Evolutionary conservation across 257 asterid species (phyloP).

Genomic region (Nicotiana knightiana): DNA sequence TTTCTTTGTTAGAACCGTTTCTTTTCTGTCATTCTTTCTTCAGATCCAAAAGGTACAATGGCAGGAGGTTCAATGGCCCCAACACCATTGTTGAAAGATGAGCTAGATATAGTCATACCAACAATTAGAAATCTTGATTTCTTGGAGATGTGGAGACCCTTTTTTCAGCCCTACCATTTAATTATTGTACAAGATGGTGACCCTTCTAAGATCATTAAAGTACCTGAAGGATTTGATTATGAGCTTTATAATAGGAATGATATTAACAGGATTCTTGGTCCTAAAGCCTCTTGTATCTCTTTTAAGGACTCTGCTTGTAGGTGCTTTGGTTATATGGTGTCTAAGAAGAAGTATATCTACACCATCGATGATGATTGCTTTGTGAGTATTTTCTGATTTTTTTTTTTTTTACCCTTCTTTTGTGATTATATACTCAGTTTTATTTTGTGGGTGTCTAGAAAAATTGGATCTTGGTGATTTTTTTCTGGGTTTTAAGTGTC

Average conservation of each 20-base stretch:
- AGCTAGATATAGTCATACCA: constrained; percentile 15
- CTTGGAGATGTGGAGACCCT: constrained; percentile 18
- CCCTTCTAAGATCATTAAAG: constrained; percentile 12
- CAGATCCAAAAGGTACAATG: constrained; percentile 2
- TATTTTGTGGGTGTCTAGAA: background rate
- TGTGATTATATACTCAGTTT: background rate
- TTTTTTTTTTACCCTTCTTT: background rate
- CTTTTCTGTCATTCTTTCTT: background rate
- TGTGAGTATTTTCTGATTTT: background rate
- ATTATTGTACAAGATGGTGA: constrained; percentile 22
- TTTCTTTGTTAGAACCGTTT: background rate
- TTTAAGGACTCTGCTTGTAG: constrained; percentile 22
- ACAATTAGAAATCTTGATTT: constrained; percentile 18
- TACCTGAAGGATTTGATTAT: constrained; percentile 16
- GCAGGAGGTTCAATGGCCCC: background rate
- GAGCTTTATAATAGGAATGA: constrained; percentile 17
- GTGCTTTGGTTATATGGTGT: constrained; percentile 21
- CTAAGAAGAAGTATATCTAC: constrained; percentile 20
- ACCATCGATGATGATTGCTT: constrained; percentile 20
- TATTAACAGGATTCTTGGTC: constrained; percentile 19
- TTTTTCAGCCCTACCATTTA: constrained; percentile 11
- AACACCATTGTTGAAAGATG: constrained; percentile 18
- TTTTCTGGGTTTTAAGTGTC: background rate
- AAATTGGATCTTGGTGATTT: background rate
- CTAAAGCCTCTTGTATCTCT: constrained; percentile 13